Base-by-base conservation (phyloP, 1,284 basidiomycete species). In the Athelia sp. region DNA sequence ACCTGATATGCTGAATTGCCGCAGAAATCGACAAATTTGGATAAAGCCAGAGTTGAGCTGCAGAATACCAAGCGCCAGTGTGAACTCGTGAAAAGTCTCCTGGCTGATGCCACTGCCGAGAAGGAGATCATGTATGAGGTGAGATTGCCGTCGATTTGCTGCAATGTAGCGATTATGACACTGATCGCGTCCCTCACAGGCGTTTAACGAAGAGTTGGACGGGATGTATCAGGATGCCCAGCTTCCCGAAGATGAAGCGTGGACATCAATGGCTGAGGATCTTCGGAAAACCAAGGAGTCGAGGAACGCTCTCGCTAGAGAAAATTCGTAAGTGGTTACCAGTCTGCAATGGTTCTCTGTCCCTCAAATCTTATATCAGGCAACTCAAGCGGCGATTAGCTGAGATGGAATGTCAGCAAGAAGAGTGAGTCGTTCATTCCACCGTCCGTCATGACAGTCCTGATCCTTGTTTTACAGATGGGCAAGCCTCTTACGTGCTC, bases 51-150 rank as follows among this genome's bases (percentile, higher is more conserved):
- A 44, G 63, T 77, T 15, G 87, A 92, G 55, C 70, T 93, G 19
- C 76, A 81, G 54, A 81, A 82, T 52, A 73, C 78, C 8, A 85
- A 79, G 55, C 79, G 87, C 18, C 87, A 90, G 62, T 83, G 81
- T 52, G 87, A 90, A 52, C 71, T 91, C 26, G 76, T 93, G 10
- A 87, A 88, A 62, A 79, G 79, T 51, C 75, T 93, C 40, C 71
- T 93, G 3, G 72, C 75, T 11, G 87, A 92, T 59, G 78, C 81
- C 31, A 87, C 84, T n/a, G 77, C 83, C 2, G 92, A 95, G 71
- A 88, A 93, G 62, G 90, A 93, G 58, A 87, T 91, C 60, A 84
- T 94, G 75, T 95, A 93, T 60, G 87, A 93, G 72, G 91, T 91
- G 52, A 61, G 81, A 15, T 26, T n/a, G n/a, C n/a, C 18, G 24